Evolutionary conservation across 331 rosid species (phyloP).

Genomic region (Acacia concinna): DNA sequence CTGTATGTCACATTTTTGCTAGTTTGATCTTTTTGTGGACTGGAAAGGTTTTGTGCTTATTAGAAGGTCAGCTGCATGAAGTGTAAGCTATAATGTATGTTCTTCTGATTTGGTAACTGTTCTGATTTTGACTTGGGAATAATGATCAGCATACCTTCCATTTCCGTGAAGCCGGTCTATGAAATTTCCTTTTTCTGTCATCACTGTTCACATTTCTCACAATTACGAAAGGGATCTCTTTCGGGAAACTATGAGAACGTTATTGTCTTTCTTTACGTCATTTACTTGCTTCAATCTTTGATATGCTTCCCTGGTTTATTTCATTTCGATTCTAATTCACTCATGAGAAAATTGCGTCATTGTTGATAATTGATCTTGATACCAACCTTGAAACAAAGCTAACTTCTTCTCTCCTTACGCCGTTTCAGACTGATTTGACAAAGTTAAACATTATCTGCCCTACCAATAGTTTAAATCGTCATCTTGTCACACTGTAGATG

Average conservation of each 20-base stretch:
- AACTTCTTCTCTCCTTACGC: not conserved
- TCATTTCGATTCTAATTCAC: not conserved
- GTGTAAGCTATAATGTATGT: not conserved
- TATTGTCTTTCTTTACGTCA: not conserved
- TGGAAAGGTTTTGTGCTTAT: not conserved
- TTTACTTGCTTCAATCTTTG: not conserved
- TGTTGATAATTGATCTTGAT: not conserved
- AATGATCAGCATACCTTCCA: not conserved
- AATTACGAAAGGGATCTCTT: not conserved
- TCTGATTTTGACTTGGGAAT: not conserved
- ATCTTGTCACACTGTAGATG: not conserved
- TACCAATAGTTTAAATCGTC: not conserved
- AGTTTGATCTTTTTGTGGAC: not conserved
- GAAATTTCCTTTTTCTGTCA: not conserved
- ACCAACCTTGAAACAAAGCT: not conserved
- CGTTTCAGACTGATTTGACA: constrained; percentile 6
- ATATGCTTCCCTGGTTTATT: not conserved
- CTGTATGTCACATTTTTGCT: not conserved
- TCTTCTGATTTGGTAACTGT: not conserved
- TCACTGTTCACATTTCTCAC: not conserved
- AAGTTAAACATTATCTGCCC: not conserved
- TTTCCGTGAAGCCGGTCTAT: not conserved
- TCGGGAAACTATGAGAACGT: not conserved
- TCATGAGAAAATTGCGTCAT: not conserved
- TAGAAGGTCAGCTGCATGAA: not conserved